A percentile compares a stretch with the other conserved stretches of the same genome.
These are phyloP conservation scores for Cucumis cinereus DNA, from an alignment of 306 rosid species.

Conservation along the genomic window DNA sequence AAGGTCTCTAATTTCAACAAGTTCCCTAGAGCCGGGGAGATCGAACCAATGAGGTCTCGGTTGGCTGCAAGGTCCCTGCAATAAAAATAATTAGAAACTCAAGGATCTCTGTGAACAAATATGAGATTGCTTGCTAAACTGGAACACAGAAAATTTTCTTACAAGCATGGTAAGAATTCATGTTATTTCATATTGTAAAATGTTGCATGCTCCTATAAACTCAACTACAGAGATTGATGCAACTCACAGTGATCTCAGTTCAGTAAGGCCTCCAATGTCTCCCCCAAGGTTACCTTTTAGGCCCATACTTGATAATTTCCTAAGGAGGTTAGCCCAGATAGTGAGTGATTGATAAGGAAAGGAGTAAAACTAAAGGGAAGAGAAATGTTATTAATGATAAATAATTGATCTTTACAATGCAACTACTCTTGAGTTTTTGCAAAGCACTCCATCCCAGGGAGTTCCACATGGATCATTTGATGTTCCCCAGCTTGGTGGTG, in stretches of 20 bases:
- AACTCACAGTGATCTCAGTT: slow-evolving; percentile 56
- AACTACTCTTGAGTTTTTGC: slow-evolving; percentile 63
- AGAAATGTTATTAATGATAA: neutral
- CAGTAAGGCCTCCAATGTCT: slow-evolving; percentile 48
- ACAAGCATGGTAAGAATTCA: neutral
- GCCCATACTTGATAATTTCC: slow-evolving; percentile 50
- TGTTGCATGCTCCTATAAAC: neutral
- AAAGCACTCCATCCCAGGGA: slow-evolving; percentile 82
- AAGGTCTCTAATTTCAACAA: slow-evolving; percentile 39
- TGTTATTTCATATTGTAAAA: neutral
- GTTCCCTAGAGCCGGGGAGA: slow-evolving; percentile 36
- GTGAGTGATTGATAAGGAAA: neutral
- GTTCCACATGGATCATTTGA: slow-evolving; percentile 66
- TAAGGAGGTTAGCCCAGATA: slow-evolving; percentile 3
- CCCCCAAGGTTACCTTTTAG: slow-evolving; percentile 46
- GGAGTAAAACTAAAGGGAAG: neutral
- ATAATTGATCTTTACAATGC: slow-evolving; percentile 36
- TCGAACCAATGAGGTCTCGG: slow-evolving; percentile 38
- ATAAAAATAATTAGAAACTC: slow-evolving; percentile 2
- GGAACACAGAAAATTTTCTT: neutral
- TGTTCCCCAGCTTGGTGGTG: slow-evolving; percentile 81
- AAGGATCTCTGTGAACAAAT: slow-evolving; percentile 10
- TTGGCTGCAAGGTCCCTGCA: slow-evolving; percentile 65
- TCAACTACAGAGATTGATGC: neutral
- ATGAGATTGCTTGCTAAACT: neutral